Conservation (phyloP, 2,329 filamentous ascomycete genomes). For the Lanzia echinophila region DNA sequence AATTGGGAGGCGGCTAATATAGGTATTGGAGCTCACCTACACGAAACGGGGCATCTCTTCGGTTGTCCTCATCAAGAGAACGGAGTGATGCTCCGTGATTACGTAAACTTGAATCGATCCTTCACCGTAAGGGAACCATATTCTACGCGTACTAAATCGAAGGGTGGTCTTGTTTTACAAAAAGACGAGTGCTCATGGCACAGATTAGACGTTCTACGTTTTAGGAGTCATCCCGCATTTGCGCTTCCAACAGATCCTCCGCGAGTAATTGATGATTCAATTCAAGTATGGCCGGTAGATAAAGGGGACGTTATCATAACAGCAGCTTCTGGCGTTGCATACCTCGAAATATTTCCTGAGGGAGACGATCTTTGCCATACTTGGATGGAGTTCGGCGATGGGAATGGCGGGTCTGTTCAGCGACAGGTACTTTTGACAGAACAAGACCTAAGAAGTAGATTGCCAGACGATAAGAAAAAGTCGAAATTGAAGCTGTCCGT, state of each 20-base stretch:
- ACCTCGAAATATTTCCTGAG: constrained; percentile 73
- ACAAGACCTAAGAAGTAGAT: constrained; percentile 59
- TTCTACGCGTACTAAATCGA: constrained; percentile 78
- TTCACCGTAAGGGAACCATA: constrained; percentile 79
- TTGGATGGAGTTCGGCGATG: constrained; percentile 73
- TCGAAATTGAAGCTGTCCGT: constrained; percentile 63
- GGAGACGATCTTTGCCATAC: constrained; percentile 73
- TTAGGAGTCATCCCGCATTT: constrained; percentile 88
- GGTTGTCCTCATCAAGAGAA: constrained; percentile 84
- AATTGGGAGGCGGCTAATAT: constrained; percentile 95
- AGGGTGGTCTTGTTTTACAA: constrained; percentile 66
- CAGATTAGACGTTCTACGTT: constrained; percentile 78
- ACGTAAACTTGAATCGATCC: constrained; percentile 73
- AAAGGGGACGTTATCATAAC: constrained; percentile 69
- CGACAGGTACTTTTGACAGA: constrained; percentile 71
- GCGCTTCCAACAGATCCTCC: constrained; percentile 68
- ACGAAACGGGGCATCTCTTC: constrained; percentile 84
- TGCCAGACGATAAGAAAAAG: constrained; percentile 69
- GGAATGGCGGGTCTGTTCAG: constrained; percentile 52
- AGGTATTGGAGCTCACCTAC: constrained; percentile 86
- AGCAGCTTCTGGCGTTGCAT: constrained; percentile 75
- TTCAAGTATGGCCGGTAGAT: constrained; percentile 83
- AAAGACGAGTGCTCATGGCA: constrained; percentile 90
- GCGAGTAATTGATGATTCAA: constrained; percentile 60
- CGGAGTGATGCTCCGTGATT: constrained; percentile 90